Evolutionary conservation across 768 basidiomycete species (phyloP), one percentile per base, ranked within the genome.

Genomic region (Lactarius hatsudake): DNA sequence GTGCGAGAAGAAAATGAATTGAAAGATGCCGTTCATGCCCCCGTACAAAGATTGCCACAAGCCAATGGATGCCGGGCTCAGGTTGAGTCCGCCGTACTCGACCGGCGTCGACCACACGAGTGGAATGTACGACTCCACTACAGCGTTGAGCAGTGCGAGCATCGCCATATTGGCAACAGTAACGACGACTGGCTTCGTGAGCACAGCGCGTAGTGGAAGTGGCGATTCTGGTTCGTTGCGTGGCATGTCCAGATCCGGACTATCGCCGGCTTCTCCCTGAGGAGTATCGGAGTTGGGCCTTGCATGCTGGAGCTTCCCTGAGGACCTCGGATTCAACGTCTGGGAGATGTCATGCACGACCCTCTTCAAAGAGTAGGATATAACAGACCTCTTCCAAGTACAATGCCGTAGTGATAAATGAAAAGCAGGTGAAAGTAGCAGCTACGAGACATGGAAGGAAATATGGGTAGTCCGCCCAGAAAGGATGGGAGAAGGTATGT

Each of bases 71-170:
- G 79, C 76, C 0, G 79, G 78, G 1, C 74, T 70, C 45, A 78
- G 68, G 12, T 76, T 75, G 9, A 81, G 76, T 3, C 81, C 43
- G 8, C 43, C 43, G 5, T 45, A 45, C 43, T 45, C 20, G 20
- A 45, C 43, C 9, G 43, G 43, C 81, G 2, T 81, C 32, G 81
- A 74, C 58, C 78, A 78, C 71, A 84, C 81, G 45, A 84, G 72
- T 4, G 85, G 83, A 1, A 76, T 42, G 26, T 86, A 74, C n/a
- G 78, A 78, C n/a, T 71, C 54, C 61, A 78, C 63, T 5, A 76
- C 74, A 30, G 80, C 78, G 40, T 83, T 80, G 13, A 81, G 69
- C 18, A 86, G 78, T 17, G 77, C 77, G 23, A 84, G 73, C 8
- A 72, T 69, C 45, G 74, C 77, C 69, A 81, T 82, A 69, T 81